Percentiles rank a stretch among this genome's conserved stretches.
phyloP scores from a whole-genome alignment of 441 rosid genomes.

The Gossypium aridum region DNA sequence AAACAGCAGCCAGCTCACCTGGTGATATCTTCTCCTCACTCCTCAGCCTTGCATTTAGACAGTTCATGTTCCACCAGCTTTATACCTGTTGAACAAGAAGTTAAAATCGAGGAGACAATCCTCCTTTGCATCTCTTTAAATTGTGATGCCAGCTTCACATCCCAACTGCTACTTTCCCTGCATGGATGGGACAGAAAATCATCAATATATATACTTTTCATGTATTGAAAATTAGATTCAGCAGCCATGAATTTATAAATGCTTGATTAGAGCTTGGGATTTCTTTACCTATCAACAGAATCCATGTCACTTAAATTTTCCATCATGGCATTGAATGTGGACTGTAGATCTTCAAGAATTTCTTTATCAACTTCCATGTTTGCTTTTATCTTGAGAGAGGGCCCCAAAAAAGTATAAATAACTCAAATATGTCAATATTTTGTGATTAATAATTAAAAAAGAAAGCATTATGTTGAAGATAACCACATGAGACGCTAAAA shows the following conservation, averaged over 20 bases:
- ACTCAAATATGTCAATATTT: background rate
- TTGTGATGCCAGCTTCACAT: constrained; percentile 53
- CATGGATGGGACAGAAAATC: background rate
- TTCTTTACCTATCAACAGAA: constrained; percentile 34
- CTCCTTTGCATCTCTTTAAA: constrained; percentile 51
- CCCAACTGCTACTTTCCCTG: constrained; percentile 54
- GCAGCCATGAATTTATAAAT: constrained; percentile 5
- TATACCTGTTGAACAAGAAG: constrained; percentile 59
- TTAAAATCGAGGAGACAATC: constrained; percentile 60
- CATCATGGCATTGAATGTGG: constrained; percentile 59
- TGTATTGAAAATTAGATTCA: background rate
- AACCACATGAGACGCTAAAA: background rate
- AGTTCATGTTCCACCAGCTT: constrained; percentile 46
- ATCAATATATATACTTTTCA: background rate
- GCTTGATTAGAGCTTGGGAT: background rate
- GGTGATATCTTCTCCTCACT: constrained; percentile 10
- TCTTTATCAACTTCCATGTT: constrained; percentile 58
- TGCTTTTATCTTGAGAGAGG: constrained; percentile 35
- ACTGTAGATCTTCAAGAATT: constrained; percentile 52
- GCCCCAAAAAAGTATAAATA: background rate
- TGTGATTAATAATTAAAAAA: background rate
- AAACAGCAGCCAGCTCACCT: background rate
- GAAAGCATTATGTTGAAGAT: background rate
- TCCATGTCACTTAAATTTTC: constrained; percentile 54
- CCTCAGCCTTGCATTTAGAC: constrained; percentile 17